Conservation (phyloP, 352 stramenopile species). For the Nothophytophthora sp. region DNA sequence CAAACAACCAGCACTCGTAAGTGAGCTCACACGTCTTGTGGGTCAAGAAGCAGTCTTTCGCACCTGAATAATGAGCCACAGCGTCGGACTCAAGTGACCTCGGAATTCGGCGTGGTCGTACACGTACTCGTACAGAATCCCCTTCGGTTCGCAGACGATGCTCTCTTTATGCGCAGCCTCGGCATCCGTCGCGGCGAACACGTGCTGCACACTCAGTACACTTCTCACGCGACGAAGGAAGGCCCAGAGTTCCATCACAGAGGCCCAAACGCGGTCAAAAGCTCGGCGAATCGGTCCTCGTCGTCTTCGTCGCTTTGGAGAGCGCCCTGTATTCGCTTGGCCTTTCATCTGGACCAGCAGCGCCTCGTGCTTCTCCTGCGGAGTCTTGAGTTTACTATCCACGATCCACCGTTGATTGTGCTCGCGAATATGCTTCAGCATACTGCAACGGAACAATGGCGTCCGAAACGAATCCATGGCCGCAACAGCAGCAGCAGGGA, state of each 20-base stretch:
- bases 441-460: slow-evolving; percentile 70
- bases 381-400: slow-evolving; percentile 42
- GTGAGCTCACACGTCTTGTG: too few relatives aligned
- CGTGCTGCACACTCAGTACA: slow-evolving; percentile 70
- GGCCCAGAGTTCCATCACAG: slow-evolving; percentile 56
- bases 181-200: slow-evolving; percentile 47
- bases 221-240: slow-evolving; percentile 36
- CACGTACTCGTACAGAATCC: slow-evolving; percentile 83
- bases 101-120: slow-evolving; percentile 79
- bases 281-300: slow-evolving; percentile 14
- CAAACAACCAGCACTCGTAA: background rate
- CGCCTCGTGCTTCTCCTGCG: slow-evolving; percentile 42
- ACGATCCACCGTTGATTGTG: slow-evolving; percentile 70
- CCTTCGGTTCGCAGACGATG: slow-evolving; percentile 80
- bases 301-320: slow-evolving; percentile 26
- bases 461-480: slow-evolving; percentile 76
- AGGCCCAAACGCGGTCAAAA: slow-evolving; percentile 35
- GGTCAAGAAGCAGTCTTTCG: background rate
- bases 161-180: slow-evolving; percentile 41
- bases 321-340: slow-evolving; percentile 18
- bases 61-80: slow-evolving; percentile 69
- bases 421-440: slow-evolving; percentile 47
- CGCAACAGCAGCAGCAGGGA: slow-evolving; percentile 53
- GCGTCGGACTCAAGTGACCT: slow-evolving; percentile 53
- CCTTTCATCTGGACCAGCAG: slow-evolving; percentile 65